Evolutionary conservation across 2,329 filamentous ascomycete genomes (phyloP).

Genomic region (Pseudogymnoascus sp.): DNA sequence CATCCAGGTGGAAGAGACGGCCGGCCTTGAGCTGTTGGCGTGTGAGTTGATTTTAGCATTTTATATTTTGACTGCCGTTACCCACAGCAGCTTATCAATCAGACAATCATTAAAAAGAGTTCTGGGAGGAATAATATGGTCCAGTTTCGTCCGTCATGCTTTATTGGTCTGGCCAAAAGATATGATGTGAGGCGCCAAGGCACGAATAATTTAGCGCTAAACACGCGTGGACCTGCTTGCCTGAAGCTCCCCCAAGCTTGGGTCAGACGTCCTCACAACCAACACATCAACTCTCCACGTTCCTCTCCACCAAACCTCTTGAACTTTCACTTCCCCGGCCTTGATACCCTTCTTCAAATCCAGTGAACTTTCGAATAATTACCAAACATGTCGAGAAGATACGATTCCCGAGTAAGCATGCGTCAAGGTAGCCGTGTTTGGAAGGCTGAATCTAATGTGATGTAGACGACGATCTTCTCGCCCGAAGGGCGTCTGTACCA

Average conservation of each 20-base stretch:
- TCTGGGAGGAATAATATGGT: background rate
- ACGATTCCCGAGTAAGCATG: conserved; percentile 82
- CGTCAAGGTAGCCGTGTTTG: conserved; percentile 12
- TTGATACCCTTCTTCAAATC: conserved; percentile 7
- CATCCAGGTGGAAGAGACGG: conserved; percentile 69
- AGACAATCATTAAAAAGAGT: background rate
- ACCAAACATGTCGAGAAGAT: conserved; percentile 79
- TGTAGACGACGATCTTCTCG: conserved; percentile 98
- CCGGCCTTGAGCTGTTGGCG: conserved; percentile 36
- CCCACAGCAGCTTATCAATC: background rate
- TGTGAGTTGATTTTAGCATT: conserved; percentile 76
- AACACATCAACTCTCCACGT: conserved; percentile 3
- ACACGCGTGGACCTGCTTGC: conserved; percentile 14
- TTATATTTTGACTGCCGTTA: conserved; percentile 1
- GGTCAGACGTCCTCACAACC: conserved; percentile 2
- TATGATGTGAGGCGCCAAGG: conserved; percentile 9
- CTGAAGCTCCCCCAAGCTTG: conserved; percentile 13
- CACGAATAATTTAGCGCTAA: conserved; percentile 11
- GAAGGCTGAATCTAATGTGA: conserved; percentile 18
- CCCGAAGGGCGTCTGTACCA: conserved; percentile 97
- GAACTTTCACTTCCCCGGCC: conserved; percentile 10
- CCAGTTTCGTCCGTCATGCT: background rate
- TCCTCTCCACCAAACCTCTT: background rate
- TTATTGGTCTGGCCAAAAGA: conserved; percentile 2
- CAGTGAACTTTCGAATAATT: conserved; percentile 6